Percentiles rank a stretch among this genome's conserved stretches.
These are phyloP conservation scores for Bisporella sp. DNA, from an alignment of 2,329 filamentous ascomycete genomes.

Conservation along the genomic window DNA sequence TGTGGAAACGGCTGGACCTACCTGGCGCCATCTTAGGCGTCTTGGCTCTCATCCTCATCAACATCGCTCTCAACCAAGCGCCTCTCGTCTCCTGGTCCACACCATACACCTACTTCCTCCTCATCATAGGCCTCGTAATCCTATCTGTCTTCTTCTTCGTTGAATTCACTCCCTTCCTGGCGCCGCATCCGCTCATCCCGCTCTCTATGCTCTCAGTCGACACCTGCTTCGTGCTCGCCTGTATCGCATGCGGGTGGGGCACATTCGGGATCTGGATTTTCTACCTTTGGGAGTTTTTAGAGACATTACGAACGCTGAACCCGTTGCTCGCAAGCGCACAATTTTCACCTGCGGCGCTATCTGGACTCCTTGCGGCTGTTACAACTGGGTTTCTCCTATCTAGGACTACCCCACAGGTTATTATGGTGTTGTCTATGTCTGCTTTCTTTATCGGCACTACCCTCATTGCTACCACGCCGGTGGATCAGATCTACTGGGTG, in stretches of 20 bases:
- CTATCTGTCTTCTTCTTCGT: conserved; percentile 46
- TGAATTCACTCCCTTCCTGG: conserved; percentile 30
- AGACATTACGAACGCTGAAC: conserved; percentile 16
- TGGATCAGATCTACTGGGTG: conserved; percentile 54
- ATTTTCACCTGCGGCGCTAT: conserved; percentile 18
- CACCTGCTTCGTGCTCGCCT: conserved; percentile 36
- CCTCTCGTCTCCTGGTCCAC: conserved; percentile 11
- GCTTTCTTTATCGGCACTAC: conserved; percentile 34
- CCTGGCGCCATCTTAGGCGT: conserved; percentile 39
- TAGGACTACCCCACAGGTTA: conserved; percentile 21
- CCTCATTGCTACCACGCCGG: conserved; percentile 38
- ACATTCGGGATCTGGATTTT: conserved; percentile 15
- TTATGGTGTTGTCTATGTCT: conserved; percentile 25
- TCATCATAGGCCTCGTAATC: conserved; percentile 49
- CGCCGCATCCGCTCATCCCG: conserved; percentile 48
- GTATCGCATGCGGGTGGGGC: conserved; percentile 12
- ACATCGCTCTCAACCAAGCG: conserved; percentile 43
- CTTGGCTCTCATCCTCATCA: conserved; percentile 42
- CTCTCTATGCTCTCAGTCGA: conserved; percentile 40
- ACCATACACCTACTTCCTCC: conserved; percentile 24
- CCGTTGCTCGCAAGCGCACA: conserved; percentile 25
- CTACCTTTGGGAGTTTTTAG: conserved; percentile 12
- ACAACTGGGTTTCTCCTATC: conserved; percentile 26
- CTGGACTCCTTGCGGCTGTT: conserved; percentile 22
- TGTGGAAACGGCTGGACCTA: conserved; percentile 28